Conservation (phyloP, 257 asterid genomes). For the Nicotiana paniculata region DNA sequence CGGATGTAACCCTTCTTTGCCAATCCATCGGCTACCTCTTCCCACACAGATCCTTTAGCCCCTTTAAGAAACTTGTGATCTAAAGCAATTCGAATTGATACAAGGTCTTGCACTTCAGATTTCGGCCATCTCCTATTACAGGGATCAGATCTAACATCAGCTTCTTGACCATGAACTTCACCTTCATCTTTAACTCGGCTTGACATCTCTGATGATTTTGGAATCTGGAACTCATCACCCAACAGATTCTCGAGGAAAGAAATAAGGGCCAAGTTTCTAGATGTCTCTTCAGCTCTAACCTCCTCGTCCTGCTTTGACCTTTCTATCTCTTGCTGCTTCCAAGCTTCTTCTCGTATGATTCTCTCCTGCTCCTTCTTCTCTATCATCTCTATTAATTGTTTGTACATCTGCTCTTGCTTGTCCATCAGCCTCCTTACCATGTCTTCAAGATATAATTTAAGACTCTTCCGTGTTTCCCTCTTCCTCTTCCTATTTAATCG, state of each 20-base stretch:
- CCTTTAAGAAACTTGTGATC: constrained; percentile 19
- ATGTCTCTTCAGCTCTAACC: constrained; percentile 18
- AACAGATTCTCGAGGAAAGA: constrained; percentile 16
- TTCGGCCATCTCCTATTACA: constrained; percentile 25
- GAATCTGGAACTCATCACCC: constrained; percentile 9
- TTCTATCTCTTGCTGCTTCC: constrained; percentile 24
- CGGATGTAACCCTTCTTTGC: constrained; percentile 20
- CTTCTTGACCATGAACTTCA: constrained; percentile 13
- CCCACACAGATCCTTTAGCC: constrained; percentile 21
- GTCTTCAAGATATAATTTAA: constrained; percentile 11
- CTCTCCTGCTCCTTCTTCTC: constrained; percentile 23
- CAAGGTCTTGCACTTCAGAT: constrained; percentile 23
- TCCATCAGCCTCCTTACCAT: constrained; percentile 13
- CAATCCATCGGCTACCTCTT: constrained; percentile 23
- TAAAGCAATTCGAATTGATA: constrained; percentile 10
- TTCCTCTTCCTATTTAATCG: neutral
- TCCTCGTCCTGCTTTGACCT: constrained; percentile 15
- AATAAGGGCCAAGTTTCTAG: constrained; percentile 18
- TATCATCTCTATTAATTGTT: constrained; percentile 15
- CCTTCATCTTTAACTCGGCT: constrained; percentile 11
- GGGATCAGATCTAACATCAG: neutral
- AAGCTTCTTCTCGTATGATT: constrained; percentile 20
- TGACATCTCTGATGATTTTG: constrained; percentile 3
- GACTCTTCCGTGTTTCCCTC: constrained; percentile 1
- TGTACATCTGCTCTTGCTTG: constrained; percentile 26